Conservation (phyloP, 1,139 yeast species). For the Schwanniomyces etchellsii region DNA sequence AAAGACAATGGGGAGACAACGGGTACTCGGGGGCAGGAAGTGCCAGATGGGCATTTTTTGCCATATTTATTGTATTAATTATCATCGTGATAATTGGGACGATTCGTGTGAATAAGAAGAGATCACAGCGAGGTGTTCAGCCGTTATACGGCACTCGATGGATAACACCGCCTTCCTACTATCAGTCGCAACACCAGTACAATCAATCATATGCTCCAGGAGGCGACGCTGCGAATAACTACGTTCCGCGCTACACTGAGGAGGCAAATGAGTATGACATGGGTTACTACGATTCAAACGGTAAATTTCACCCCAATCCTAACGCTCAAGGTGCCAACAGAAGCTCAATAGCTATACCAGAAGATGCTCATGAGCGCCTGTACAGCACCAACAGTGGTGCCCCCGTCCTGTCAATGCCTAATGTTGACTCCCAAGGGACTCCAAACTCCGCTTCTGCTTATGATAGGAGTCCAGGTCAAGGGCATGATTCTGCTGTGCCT, state of each 20-base stretch:
- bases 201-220: constrained; percentile 12
- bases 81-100: constrained; percentile 46
- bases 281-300: constrained; percentile 74
- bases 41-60: constrained; percentile 56
- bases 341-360: constrained; percentile 11
- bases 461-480: no score
- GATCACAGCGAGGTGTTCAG: constrained; percentile 55
- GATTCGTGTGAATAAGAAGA: constrained; percentile 52
- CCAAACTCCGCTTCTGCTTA: no score
- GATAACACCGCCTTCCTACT: constrained; percentile 88
- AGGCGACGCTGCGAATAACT: constrained; percentile 30
- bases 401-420: background rate
- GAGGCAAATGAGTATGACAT: constrained; percentile 65
- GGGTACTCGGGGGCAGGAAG: constrained; percentile 24
- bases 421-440: no score
- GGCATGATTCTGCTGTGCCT: no score
- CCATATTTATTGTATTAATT: constrained; percentile 44
- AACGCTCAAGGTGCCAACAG: constrained; percentile 17
- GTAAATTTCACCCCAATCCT: constrained; percentile 44
- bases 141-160: constrained; percentile 85
- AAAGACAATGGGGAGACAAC: no score
- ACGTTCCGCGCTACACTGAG: constrained; percentile 66
- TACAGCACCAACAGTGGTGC: constrained; percentile 9
- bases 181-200: constrained; percentile 64
- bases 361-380: constrained; percentile 15